phyloP scores from a whole-genome alignment of 441 rosid genomes.

The Bruguiera hainesii region DNA sequence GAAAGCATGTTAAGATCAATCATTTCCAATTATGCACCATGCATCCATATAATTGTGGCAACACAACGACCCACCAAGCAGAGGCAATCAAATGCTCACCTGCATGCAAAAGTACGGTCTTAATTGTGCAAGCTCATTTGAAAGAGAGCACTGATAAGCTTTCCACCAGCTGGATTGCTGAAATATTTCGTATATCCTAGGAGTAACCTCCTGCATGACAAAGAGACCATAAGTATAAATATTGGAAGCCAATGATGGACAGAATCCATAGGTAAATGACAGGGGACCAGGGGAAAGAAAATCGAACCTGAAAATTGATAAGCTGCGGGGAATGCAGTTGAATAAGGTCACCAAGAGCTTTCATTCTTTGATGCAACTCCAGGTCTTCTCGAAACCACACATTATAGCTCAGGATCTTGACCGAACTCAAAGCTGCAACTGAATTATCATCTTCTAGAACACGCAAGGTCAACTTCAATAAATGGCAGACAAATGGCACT shows the following conservation, averaged over 20 bases:
- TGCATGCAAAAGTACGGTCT: conserved; percentile 78
- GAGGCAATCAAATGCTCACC: conserved; percentile 33
- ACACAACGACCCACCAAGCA: neutral
- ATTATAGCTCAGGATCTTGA: conserved; percentile 86
- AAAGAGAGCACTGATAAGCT: conserved; percentile 63
- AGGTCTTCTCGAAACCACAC: conserved; percentile 95
- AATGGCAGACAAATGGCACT: too few species aligned
- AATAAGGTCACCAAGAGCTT: conserved; percentile 72
- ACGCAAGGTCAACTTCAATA: neutral
- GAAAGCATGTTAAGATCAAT: neutral
- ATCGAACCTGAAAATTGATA: conserved; percentile 78
- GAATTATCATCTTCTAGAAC: conserved; percentile 38
- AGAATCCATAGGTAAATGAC: neutral
- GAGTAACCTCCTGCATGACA: conserved; percentile 76
- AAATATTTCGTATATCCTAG: conserved; percentile 59
- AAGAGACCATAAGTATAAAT: neutral
- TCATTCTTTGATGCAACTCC: conserved; percentile 73
- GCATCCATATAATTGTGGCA: neutral
- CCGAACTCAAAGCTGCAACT: conserved; percentile 27
- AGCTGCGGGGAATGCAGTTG: conserved; percentile 78
- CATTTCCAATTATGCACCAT: neutral
- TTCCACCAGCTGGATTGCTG: conserved; percentile 83
- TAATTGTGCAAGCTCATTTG: conserved; percentile 34
- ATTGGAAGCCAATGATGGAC: conserved; percentile 5
- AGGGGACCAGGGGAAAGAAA: neutral